Evolutionary conservation across 768 basidiomycete genomes (phyloP).

Genomic region (Podaxis rugospora): DNA sequence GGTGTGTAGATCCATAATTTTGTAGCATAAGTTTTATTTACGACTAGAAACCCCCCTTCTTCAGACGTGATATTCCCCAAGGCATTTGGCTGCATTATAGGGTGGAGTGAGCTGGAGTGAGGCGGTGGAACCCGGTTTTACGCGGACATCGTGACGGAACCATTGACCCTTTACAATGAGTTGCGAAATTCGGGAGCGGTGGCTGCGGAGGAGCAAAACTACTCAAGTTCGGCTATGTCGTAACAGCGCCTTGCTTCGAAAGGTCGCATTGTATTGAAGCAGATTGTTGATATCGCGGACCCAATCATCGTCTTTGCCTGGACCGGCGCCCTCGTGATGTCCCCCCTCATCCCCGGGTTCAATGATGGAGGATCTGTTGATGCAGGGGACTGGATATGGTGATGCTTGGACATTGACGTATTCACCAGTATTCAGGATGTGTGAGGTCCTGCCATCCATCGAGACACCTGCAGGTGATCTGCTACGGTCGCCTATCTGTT

Average conservation of each 20-base stretch:
- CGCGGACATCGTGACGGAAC: neutral
- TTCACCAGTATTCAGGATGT: slow-evolving; percentile 79
- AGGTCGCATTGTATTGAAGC: slow-evolving; percentile 92
- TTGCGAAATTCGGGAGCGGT: neutral
- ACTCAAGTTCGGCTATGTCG: slow-evolving; percentile 64
- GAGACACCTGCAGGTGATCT: slow-evolving; percentile 87
- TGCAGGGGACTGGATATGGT: slow-evolving; percentile 88
- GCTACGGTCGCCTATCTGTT: slow-evolving; percentile 78
- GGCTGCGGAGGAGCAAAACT: neutral
- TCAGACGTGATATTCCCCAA: neutral
- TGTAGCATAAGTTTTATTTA: neutral
- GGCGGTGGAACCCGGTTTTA: neutral
- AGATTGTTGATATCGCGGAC: slow-evolving; percentile 95
- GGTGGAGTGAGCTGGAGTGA: neutral
- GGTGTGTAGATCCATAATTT: neutral
- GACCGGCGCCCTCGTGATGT: slow-evolving; percentile 61
- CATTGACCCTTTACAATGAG: neutral
- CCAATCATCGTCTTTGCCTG: slow-evolving; percentile 90
- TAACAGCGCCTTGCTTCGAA: slow-evolving; percentile 83
- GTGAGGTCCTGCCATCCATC: slow-evolving; percentile 89
- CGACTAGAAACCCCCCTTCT: neutral
- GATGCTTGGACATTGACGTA: slow-evolving; percentile 83
- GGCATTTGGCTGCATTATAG: neutral
- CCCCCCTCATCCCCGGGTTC: slow-evolving; percentile 40
- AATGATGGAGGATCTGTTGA: slow-evolving; percentile 78